phyloP scores from a whole-genome alignment of 371 early-diverging fungal genomes.

The Rhizopus sp. region DNA sequence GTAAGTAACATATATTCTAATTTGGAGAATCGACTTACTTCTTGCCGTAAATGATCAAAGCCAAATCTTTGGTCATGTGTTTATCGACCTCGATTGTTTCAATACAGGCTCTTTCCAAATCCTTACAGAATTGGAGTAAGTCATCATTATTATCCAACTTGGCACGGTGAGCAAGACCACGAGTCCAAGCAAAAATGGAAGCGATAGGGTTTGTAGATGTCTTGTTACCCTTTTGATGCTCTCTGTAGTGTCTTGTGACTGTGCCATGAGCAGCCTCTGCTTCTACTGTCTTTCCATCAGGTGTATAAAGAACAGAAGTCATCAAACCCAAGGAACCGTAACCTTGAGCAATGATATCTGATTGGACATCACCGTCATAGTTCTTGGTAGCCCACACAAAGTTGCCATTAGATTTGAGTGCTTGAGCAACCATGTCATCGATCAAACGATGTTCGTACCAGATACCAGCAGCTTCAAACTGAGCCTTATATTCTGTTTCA shows the following conservation, averaged over 20 bases:
- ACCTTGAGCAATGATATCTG: constrained; percentile 95
- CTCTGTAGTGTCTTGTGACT: constrained; percentile 96
- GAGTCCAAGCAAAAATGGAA: constrained; percentile 97
- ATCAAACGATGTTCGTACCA: constrained; percentile 98
- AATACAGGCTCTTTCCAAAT: constrained; percentile 87
- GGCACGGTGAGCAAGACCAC: constrained; percentile 95
- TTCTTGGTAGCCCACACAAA: constrained; percentile 97
- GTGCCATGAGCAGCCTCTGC: constrained; percentile 98
- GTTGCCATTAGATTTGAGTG: constrained; percentile 92
- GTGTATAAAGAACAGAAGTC: constrained; percentile 94
- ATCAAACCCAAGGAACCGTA: constrained; percentile 92
- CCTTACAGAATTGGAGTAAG: constrained; percentile 73
- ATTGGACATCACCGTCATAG: constrained; percentile 95
- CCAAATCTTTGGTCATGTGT: constrained; percentile 97
- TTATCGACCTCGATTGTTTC: constrained; percentile 84
- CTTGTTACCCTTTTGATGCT: constrained; percentile 91
- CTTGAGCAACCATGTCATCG: constrained; percentile 98
- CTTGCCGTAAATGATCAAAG: constrained; percentile 90
- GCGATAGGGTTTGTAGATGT: constrained; percentile 97
- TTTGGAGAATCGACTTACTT: constrained; percentile 45
- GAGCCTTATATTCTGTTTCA: constrained; percentile 71
- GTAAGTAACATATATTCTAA: background rate
- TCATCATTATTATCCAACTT: constrained; percentile 84
- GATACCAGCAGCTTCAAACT: constrained; percentile 76
- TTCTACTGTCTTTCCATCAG: constrained; percentile 94